Base-by-base conservation (phyloP, 2,329 filamentous ascomycete genomes). In the Mariannaea elegans region DNA sequence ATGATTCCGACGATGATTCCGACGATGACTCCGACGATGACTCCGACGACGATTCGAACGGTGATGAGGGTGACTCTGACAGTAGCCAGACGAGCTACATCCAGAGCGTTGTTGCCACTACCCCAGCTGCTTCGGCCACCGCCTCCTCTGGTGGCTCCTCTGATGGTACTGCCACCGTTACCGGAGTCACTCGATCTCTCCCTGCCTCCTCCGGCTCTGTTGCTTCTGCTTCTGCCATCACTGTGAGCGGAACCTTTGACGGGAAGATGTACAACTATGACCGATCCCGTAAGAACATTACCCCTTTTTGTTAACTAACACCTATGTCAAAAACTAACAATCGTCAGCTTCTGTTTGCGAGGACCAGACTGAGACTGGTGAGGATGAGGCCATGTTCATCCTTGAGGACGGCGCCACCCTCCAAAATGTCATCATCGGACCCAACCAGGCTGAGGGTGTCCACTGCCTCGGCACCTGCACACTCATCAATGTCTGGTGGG, bases 341-440 rank as follows among this genome's bases (percentile, higher is more conserved):
- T 12, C 38, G 18, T 16, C 32, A 68, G 66, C 66, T 18, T 13
- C 34, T 2, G 66, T 68, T 27, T 75, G 73, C 49, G 48, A 71
- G 32, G 72, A 58, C 1, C 67, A 74, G 56, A 50, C 16, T 0
- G 73, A 72, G 50, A 71, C 66, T 38, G 69, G 68, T 14, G 62
- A 69, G 36, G 57, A 54, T 18, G 69, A 65, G 50, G 80, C 83
- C 44, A 82, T 85, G 70, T 85, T 85, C 77, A 75, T 82, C 61
- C 74, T 86, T 51, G 75, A 80, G 69, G 74, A 78, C 49, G 83
- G 83, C 27, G 83, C 78, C 27, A 82, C 77, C 23, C 72, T 85
- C 24, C 79, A 77, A 63, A 84, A 84, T 66, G 82, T 81, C 69
- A 83, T 85, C 68, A 84, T 84, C 51, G 82, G 83, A 19, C 75